Percentiles rank a stretch among this genome's conserved stretches.
phyloP scores from a whole-genome alignment of 192 early-diverging fungal genomes.

The Cladochytrium replicatum region DNA sequence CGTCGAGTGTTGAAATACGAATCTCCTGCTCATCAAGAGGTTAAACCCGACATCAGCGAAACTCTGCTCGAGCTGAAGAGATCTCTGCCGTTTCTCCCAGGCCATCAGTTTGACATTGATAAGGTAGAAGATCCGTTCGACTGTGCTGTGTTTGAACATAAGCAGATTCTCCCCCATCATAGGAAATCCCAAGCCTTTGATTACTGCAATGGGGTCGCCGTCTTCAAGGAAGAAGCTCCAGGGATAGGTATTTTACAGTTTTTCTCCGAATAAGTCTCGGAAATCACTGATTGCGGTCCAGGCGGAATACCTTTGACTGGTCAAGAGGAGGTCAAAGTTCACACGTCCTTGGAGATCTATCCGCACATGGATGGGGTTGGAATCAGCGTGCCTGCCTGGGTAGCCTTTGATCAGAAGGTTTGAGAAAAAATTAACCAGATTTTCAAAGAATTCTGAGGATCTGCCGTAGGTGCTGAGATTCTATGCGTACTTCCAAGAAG shows the following conservation, averaged over 20 bases:
- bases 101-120: slow-evolving; percentile 30
- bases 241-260: slow-evolving; percentile 43
- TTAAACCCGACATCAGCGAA: slow-evolving; percentile 14
- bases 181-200: slow-evolving; percentile 54
- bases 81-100: slow-evolving; percentile 41
- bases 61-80: slow-evolving; percentile 16
- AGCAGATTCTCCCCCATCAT: no score
- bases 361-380: slow-evolving; percentile 24
- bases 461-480: slow-evolving; percentile 40
- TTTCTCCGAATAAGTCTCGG: background rate
- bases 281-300: no score
- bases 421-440: no score
- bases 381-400: slow-evolving; percentile 42
- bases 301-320: slow-evolving; percentile 35
- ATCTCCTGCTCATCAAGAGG: background rate
- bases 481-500: slow-evolving; percentile 54
- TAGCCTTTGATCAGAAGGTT: slow-evolving; percentile 52
- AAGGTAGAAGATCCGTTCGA: no score
- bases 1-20: background rate
- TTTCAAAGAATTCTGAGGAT: no score
- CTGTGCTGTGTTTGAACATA: no score
- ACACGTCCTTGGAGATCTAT: slow-evolving; percentile 44
- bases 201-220: slow-evolving; percentile 40
- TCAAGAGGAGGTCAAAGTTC: slow-evolving; percentile 31
- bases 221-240: slow-evolving; percentile 33